Conservation (phyloP, 1,284 basidiomycete genomes). For the Caloboletus inedulis region DNA sequence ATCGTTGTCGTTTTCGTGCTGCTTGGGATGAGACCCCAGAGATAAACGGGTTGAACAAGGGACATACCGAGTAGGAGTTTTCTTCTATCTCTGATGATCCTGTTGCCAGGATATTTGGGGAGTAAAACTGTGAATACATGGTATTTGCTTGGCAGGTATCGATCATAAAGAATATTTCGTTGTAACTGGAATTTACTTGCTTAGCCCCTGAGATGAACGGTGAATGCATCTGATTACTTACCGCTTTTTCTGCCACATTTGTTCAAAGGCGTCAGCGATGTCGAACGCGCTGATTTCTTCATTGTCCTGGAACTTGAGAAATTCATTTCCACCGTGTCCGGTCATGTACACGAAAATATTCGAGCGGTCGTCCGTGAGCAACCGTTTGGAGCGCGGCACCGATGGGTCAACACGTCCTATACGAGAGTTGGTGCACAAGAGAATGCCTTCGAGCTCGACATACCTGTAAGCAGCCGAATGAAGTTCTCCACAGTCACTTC, state of each 20-base stretch:
- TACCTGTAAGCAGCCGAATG: constrained; percentile 85
- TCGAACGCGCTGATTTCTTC: constrained; percentile 97
- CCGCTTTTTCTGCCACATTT: constrained; percentile 98
- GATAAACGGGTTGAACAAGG: background rate
- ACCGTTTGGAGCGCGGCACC: constrained; percentile 87
- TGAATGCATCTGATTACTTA: constrained; percentile 30
- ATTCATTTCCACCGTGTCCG: constrained; percentile 96
- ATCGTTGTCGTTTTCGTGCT: constrained; percentile 92
- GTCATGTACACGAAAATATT: constrained; percentile 99
- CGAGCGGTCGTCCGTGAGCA: constrained; percentile 87
- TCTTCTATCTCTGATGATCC: constrained; percentile 87
- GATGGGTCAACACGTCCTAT: constrained; percentile 70
- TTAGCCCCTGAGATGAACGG: background rate
- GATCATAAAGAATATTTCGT: constrained; percentile 97
- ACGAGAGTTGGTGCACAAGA: background rate
- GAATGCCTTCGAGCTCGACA: constrained; percentile 17
- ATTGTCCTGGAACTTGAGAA: constrained; percentile 98
- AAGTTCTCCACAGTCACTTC: constrained; percentile 98
- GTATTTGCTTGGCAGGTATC: constrained; percentile 99
- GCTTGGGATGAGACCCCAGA: constrained; percentile 11
- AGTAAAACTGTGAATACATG: constrained; percentile 93
- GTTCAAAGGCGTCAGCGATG: constrained; percentile 94
- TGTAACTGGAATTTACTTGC: constrained; percentile 62
- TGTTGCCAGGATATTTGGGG: constrained; percentile 92
- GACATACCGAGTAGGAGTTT: constrained; percentile 88